Percentiles rank a stretch among this genome's conserved stretches.
These are phyloP conservation scores for Beta lomatogona DNA, from an alignment of 179 eudicot species.

Conservation along the genomic window DNA sequence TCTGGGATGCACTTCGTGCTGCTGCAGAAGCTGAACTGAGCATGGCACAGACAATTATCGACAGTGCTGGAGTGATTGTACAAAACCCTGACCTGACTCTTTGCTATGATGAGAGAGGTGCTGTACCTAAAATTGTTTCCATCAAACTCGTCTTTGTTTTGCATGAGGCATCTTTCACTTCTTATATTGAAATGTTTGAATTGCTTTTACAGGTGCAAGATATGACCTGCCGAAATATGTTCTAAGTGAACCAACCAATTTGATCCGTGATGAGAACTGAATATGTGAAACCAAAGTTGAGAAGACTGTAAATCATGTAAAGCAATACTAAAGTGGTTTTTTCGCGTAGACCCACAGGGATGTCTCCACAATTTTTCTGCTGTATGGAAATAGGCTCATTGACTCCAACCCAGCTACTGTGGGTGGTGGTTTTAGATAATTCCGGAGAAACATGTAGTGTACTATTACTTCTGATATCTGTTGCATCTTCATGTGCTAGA, in stretches of 20 bases:
- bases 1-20: conserved; percentile 92
- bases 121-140: not conserved
- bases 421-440: not conserved
- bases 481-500: not conserved
- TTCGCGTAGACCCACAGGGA: conserved; percentile 16
- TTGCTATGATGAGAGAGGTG: conserved; percentile 95
- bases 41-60: conserved; percentile 73
- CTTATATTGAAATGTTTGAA: not conserved
- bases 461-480: not conserved
- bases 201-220: conserved; percentile 67
- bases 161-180: not conserved
- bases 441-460: conserved; percentile 16
- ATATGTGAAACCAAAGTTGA: conserved; percentile 10
- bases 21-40: conserved; percentile 76
- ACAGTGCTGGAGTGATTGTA: conserved; percentile 83
- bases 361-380: conserved; percentile 18
- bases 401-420: conserved; percentile 12
- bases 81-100: conserved; percentile 71
- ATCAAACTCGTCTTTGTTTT: too few species aligned
- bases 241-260: conserved; percentile 84
- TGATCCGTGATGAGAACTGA: conserved; percentile 47
- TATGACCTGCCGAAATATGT: conserved; percentile 89
- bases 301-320: conserved; percentile 45
- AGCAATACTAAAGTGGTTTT: conserved; percentile 23
- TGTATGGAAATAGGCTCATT: conserved; percentile 26